Evolutionary conservation across 306 rosid genomes (phyloP).

Genomic region (Lupinus albus): DNA sequence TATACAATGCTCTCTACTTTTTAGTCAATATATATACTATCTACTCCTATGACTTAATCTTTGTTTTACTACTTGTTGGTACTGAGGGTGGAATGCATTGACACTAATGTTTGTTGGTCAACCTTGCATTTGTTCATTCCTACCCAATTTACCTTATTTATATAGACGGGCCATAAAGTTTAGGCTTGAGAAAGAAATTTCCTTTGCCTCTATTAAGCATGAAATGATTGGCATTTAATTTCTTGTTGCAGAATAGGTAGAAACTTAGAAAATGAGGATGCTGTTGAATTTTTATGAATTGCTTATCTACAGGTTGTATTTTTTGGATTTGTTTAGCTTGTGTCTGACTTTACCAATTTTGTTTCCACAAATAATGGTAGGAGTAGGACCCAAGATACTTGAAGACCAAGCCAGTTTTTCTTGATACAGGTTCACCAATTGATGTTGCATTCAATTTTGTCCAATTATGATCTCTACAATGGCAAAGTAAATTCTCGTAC

Average conservation of each 20-base stretch:
- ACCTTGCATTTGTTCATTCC: slow-evolving; percentile 48
- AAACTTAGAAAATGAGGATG: slow-evolving; percentile 25
- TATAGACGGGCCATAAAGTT: slow-evolving; percentile 15
- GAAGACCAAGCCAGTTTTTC: slow-evolving; percentile 39
- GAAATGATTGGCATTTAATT: slow-evolving; percentile 27
- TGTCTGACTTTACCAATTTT: slow-evolving; percentile 30
- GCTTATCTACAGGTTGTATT: slow-evolving; percentile 17
- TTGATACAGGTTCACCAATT: slow-evolving; percentile 42
- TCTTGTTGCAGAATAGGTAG: slow-evolving; percentile 29
- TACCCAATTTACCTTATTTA: slow-evolving; percentile 35
- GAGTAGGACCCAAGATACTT: slow-evolving; percentile 26
- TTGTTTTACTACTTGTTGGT: slow-evolving; percentile 35
- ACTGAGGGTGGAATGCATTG: slow-evolving; percentile 36
- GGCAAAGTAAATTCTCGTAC: slow-evolving; percentile 13
- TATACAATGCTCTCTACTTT: neutral
- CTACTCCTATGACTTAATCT: slow-evolving; percentile 20
- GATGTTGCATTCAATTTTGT: slow-evolving; percentile 40
- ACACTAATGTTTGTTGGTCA: slow-evolving; percentile 62
- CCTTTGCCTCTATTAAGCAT: slow-evolving; percentile 9
- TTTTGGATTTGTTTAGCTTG: slow-evolving; percentile 21
- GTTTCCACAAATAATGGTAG: slow-evolving; percentile 33
- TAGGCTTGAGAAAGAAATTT: slow-evolving; percentile 29
- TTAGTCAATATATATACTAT: slow-evolving; percentile 24
- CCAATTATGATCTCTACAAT: slow-evolving; percentile 9
- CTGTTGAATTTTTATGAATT: slow-evolving; percentile 19